Conservation (phyloP, 331 rosid species). For the Malus hybrid region DNA sequence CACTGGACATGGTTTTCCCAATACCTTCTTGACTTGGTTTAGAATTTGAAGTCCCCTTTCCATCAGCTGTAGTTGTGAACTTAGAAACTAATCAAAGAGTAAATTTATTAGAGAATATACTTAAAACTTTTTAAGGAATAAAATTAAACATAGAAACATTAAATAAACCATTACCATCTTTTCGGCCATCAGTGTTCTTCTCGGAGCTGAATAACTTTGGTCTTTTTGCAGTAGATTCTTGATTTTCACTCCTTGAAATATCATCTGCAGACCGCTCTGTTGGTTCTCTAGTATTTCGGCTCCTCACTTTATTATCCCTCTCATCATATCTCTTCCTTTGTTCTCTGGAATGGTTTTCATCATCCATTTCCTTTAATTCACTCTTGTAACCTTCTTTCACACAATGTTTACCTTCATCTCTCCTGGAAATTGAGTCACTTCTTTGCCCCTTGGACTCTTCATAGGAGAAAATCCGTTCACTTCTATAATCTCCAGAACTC, state of each 20-base stretch:
- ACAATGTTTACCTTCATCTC: constrained; percentile 28
- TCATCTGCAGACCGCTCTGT: constrained; percentile 21
- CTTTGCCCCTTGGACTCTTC: constrained; percentile 43
- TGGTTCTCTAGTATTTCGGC: constrained; percentile 28
- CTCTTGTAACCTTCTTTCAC: constrained; percentile 47
- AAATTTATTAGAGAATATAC: background rate
- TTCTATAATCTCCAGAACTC: constrained; percentile 51
- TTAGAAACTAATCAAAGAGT: constrained; percentile 16
- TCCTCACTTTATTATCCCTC: constrained; percentile 30
- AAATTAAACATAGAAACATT: background rate
- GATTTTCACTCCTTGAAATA: constrained; percentile 28
- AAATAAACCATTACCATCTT: constrained; percentile 37
- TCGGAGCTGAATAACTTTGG: constrained; percentile 38
- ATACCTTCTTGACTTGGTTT: constrained; percentile 45
- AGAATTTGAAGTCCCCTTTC: constrained; percentile 39
- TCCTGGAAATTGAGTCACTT: constrained; percentile 31
- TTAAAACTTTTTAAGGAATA: background rate
- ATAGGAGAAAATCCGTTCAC: constrained; percentile 31
- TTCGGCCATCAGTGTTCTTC: constrained; percentile 33
- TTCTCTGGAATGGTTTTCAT: constrained; percentile 28
- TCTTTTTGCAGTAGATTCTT: constrained; percentile 52
- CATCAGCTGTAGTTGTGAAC: constrained; percentile 37
- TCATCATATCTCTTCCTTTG: constrained; percentile 40
- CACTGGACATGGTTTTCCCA: constrained; percentile 30
- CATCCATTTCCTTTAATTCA: constrained; percentile 39